These are phyloP conservation scores for Vigna nakashimae DNA, from an alignment of 306 rosid genomes.

Conservation along the genomic window DNA sequence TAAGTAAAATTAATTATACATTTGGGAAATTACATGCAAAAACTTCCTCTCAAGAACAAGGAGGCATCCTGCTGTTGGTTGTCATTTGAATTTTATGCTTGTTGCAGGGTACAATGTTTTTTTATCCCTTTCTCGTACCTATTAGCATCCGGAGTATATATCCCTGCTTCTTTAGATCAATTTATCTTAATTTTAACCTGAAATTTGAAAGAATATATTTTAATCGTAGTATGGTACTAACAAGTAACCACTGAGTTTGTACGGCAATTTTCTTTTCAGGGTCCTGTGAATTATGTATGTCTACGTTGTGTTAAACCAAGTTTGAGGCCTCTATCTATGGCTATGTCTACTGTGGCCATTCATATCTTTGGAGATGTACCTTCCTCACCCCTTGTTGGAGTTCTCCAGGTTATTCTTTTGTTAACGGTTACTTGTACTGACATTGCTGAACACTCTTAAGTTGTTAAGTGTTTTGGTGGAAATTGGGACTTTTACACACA, in stretches of 20 bases:
- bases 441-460: constrained; percentile 1
- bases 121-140: not conserved
- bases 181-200: constrained; percentile 26
- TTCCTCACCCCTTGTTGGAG: constrained; percentile 88
- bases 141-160: not conserved
- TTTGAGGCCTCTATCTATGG: constrained; percentile 90
- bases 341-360: constrained; percentile 75
- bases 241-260: constrained; percentile 5
- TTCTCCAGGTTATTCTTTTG: constrained; percentile 66
- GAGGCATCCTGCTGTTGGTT: not conserved
- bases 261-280: constrained; percentile 54
- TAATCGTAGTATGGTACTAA: not conserved
- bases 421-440: not conserved
- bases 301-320: constrained; percentile 82
- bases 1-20: constrained; percentile 13
- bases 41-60: not conserved
- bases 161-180: not conserved
- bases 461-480: not conserved
- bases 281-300: constrained; percentile 74
- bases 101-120: not conserved
- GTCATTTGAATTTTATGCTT: constrained; percentile 17
- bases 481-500: not conserved
- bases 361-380: constrained; percentile 95
- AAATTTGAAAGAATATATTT: constrained; percentile 21
- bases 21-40: constrained; percentile 24